A percentile compares a stretch with the other conserved stretches of the same genome.
Evolutionary conservation across 768 basidiomycete genomes (phyloP).

Genomic region (Mrakia frigida): DNA sequence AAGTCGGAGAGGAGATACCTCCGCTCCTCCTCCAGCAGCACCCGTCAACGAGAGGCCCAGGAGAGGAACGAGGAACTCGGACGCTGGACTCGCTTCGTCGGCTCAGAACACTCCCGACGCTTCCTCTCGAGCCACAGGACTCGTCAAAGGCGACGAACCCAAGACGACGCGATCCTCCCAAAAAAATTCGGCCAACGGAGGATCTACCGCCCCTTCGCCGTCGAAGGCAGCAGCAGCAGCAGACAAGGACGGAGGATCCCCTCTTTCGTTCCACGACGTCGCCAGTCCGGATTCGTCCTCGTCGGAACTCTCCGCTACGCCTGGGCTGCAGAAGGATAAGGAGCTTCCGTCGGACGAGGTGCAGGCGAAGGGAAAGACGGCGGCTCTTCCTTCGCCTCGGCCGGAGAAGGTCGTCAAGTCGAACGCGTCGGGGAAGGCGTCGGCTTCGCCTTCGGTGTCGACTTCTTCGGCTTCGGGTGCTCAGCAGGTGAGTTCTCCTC

Average conservation of each 20-base stretch:
- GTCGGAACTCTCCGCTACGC: not conserved
- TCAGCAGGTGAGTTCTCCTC: not conserved
- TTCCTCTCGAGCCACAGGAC: not conserved
- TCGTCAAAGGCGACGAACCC: conserved; percentile 12
- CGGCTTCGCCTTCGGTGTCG: not conserved
- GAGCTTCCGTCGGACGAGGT: conserved; percentile 3
- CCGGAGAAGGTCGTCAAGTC: not conserved
- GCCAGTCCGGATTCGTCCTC: conserved; percentile 35
- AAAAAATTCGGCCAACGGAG: no score
- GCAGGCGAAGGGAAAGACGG: not conserved
- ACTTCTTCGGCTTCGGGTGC: not conserved
- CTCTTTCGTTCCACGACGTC: conserved; percentile 36
- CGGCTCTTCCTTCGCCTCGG: conserved; percentile 35
- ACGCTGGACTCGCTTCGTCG: not conserved
- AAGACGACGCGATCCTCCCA: no score
- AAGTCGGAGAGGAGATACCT: not conserved
- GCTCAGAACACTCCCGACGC: no score
- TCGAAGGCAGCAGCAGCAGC: conserved; percentile 23
- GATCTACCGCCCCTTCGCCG: conserved; percentile 15
- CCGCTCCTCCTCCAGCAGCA: not conserved
- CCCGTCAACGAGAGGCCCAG: not conserved
- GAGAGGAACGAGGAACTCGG: not conserved
- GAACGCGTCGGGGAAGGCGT: conserved; percentile 48
- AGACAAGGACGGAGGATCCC: conserved; percentile 28
- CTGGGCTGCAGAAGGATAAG: not conserved